phyloP scores from a whole-genome alignment of 2,329 filamentous ascomycete species.

The Didymellaceae sp. region DNA sequence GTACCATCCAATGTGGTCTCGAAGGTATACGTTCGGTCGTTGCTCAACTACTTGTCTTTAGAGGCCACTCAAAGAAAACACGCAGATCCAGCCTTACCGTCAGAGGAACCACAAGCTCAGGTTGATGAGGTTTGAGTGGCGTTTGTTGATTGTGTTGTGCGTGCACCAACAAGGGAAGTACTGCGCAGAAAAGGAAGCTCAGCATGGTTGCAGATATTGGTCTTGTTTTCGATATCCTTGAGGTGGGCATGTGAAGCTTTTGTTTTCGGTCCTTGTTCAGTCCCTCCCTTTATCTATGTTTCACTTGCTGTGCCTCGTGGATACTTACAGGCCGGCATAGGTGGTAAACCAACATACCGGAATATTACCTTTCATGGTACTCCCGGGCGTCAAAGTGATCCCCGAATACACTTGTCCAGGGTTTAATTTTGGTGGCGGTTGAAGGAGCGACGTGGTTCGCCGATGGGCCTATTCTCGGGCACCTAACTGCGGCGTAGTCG shows the following conservation, averaged over 20 bases:
- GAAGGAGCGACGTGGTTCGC: slow-evolving; percentile 12
- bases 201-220: not conserved
- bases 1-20: not conserved
- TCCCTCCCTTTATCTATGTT: slow-evolving; percentile 12
- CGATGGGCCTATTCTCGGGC: slow-evolving; percentile 2
- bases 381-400: slow-evolving; percentile 16
- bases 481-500: slow-evolving; percentile 15
- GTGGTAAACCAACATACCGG: not conserved
- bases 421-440: slow-evolving; percentile 12
- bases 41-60: not conserved
- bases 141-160: slow-evolving; percentile 13
- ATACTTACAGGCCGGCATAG: not conserved
- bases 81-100: not conserved
- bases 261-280: not conserved
- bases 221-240: no score
- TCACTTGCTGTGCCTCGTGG: slow-evolving; percentile 17
- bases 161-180: not conserved
- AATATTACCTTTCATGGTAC: not conserved
- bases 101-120: not conserved
- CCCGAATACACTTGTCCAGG: slow-evolving; percentile 7
- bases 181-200: not conserved
- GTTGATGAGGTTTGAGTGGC: slow-evolving; percentile 6
- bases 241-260: not conserved
- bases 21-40: not conserved
- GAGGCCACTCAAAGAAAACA: not conserved